Base-by-base conservation (phyloP, 352 stramenopile genomes). In the Globisporangium okanoganense region DNA sequence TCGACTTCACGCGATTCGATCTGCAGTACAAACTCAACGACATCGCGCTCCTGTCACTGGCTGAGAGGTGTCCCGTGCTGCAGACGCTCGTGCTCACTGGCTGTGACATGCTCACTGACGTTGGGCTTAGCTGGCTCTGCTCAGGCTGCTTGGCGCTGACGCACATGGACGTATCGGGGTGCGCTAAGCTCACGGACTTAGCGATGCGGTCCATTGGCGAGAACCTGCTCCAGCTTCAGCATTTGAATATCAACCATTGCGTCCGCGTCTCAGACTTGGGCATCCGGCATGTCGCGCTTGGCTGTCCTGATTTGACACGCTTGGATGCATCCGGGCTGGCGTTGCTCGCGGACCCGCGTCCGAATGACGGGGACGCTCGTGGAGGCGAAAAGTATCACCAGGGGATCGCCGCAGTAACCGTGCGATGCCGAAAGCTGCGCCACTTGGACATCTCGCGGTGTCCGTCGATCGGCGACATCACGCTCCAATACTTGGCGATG, bases 21-120 rank as follows among this genome's bases (percentile, higher is more conserved):
- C 75, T 98, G 47, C 74, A 82, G 33, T 97, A 97, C 73, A 93
- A 96, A 65, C 76, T 98, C 50, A 97, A 89, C 40, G 94, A 98
- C 66, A 87, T 98, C 31, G 78, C 85, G 8, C 65, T 98, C 10
- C 65, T 98, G 29, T 74, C 91, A 12, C 67, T 98, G 45, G 78
- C 69, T 1, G 74, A 91, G n/a, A 76, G 78, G 22, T 90, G 75
- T 14, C 49, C 60, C 16, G 54, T 81, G 22, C 71, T 92, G 2
- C 69, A 88, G 35, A 79, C 62, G 8, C 55, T 89, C 2, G 65
- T 76, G 20, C 62, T 98, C 2, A 64, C 76, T n/a, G 93, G 94
- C 18, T 98, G 92, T 56, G 83, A 96, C 41, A 83, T 92, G 67
- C 65, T 98, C 48, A 96, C 87, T 7, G 93, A 98, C 67, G 93